These are phyloP conservation scores for Candida hungchunana DNA, from an alignment of 805 yeast species.

Conservation along the genomic window DNA sequence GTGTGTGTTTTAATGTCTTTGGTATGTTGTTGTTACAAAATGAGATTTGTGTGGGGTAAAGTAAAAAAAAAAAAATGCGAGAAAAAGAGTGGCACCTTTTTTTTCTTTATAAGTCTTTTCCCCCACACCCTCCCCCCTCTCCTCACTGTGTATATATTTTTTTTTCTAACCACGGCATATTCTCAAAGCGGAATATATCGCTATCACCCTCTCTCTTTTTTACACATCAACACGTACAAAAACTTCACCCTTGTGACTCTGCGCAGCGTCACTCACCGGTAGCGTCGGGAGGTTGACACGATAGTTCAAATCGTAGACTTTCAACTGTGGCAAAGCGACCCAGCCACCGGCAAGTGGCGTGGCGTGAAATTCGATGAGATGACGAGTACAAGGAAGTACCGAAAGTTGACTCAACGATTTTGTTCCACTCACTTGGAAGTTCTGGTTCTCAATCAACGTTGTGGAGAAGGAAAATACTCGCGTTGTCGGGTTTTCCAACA, in stretches of 20 bases:
- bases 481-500: conserved; percentile 72
- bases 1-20: too few species aligned
- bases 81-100: background rate
- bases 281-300: conserved; percentile 56
- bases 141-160: too few species aligned
- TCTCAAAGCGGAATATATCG: background rate
- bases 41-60: too few species aligned
- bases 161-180: conserved; percentile 1
- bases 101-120: background rate
- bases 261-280: conserved; percentile 33
- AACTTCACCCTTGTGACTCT: conserved; percentile 27
- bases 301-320: conserved; percentile 65
- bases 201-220: too few species aligned
- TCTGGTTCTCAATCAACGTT: conserved; percentile 34
- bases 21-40: too few species aligned
- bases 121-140: background rate
- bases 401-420: conserved; percentile 21
- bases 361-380: conserved; percentile 34
- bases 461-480: conserved; percentile 61
- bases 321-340: conserved; percentile 53
- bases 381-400: conserved; percentile 59
- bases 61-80: too few species aligned
- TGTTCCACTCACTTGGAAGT: conserved; percentile 35
- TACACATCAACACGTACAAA: too few species aligned
- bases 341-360: conserved; percentile 17